These are phyloP conservation scores for Trametopsis cervina DNA, from an alignment of 768 basidiomycete species.

Conservation along the genomic window DNA sequence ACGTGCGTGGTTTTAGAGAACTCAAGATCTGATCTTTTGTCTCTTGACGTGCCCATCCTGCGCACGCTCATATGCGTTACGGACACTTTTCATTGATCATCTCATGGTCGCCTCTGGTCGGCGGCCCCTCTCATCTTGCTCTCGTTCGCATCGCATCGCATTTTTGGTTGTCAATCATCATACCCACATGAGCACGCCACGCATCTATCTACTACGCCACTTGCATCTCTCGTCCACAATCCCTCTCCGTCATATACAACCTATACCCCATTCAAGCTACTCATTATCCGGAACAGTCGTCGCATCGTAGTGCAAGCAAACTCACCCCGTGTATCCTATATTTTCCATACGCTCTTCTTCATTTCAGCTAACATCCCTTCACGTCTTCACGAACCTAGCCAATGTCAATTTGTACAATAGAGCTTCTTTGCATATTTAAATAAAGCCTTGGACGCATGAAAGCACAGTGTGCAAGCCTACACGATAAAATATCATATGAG, in stretches of 20 bases:
- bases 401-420: not conserved
- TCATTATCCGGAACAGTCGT: not conserved
- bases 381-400: not conserved
- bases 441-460: no score
- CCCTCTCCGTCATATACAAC: not conserved
- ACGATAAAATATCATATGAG: no score
- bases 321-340: no score
- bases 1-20: conserved; percentile 74
- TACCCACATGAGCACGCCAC: not conserved
- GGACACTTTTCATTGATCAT: no score
- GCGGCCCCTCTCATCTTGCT: not conserved
- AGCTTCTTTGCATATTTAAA: not conserved
- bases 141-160: not conserved
- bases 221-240: no score
- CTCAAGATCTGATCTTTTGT: conserved; percentile 52
- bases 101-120: no score
- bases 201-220: not conserved
- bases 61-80: no score
- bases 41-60: no score
- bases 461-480: no score
- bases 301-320: not conserved
- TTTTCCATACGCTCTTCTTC: no score
- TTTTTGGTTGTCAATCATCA: not conserved
- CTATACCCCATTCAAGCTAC: not conserved
- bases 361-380: not conserved